These are phyloP conservation scores for Colletotrichum incanum DNA, from an alignment of 2,329 filamentous ascomycete species.

Conservation along the genomic window DNA sequence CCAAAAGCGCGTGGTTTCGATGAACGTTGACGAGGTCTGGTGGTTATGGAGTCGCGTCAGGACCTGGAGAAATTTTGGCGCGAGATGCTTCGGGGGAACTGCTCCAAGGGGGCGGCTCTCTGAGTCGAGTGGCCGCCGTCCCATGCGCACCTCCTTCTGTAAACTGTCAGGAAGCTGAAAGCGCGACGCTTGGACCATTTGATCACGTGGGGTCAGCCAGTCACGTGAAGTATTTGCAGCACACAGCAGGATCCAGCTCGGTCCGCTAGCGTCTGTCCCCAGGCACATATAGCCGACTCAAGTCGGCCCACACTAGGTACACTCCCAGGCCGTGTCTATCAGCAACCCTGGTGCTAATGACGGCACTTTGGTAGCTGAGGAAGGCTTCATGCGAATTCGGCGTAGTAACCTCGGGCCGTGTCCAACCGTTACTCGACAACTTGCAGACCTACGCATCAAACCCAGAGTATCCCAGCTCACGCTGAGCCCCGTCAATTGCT, in stretches of 20 bases:
- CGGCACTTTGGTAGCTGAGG: conserved; percentile 32
- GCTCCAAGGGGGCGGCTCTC: background rate
- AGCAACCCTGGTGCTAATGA: conserved; percentile 23
- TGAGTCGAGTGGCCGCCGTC: background rate
- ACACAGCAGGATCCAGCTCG: background rate
- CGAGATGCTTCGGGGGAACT: conserved; percentile 46
- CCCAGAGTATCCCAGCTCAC: conserved; percentile 6
- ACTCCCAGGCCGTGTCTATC: background rate
- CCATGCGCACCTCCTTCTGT: conserved; percentile 3
- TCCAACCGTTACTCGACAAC: conserved; percentile 50
- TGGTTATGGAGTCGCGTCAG: conserved; percentile 47
- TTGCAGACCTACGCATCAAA: conserved; percentile 8
- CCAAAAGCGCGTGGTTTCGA: conserved; percentile 36
- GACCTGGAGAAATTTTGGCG: conserved; percentile 58
- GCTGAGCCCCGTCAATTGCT: background rate
- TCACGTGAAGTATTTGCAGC: background rate
- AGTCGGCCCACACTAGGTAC: background rate
- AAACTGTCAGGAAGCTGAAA: background rate
- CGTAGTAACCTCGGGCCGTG: conserved; percentile 55
- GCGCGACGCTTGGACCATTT: background rate
- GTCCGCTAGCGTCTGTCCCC: background rate
- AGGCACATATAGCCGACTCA: conserved; percentile 22
- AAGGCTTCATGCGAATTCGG: conserved; percentile 40
- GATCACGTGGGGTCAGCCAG: conserved; percentile 1
- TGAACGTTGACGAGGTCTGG: conserved; percentile 27